Base-by-base conservation (phyloP, 169 alveolate genomes). In the Babesia sp. region DNA sequence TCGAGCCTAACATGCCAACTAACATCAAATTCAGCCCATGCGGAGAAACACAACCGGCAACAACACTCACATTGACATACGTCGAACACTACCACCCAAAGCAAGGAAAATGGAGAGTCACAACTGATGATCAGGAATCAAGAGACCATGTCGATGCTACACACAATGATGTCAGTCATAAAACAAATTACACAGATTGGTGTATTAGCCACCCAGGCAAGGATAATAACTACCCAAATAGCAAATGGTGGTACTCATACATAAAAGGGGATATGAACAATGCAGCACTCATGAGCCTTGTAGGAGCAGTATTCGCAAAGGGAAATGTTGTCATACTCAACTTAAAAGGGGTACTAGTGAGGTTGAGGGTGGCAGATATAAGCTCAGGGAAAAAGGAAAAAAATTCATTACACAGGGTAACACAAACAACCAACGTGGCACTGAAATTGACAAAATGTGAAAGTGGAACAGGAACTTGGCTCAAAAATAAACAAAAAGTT, bases 181-280 rank as follows among this genome's bases (percentile, higher is more conserved):
- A 42, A 4, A 29, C 33, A n/a, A 63, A 18, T 8, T 42, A 42
- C 26, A 11, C 44, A 22, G 72, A 63, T 6, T 45, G 59, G 59
- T n/a, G n/a, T 26, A 41, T 9, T 6, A 8, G 55, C 37, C n/a
- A 12, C 3, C 4, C 42, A 6, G 59, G 28, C 18, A 42, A 22
- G 7, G 59, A 64, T 3, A 12, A 26, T 4, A 22, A 24, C n/a
- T 61, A 33, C 66, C 87, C 87, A 26, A n/a, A 82, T 7, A 50
- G 39, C 31, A 56, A 39, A 53, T 79, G 87, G 87, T 79, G 78
- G 71, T 44, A 79, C n/a, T 18, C 78, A 9, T 42, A 70, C 9
- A 12, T 79, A 26, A 79, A 69, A 28, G 70, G 82, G 37, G 87
- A 79, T 33, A 45, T 68, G 71, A 79, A 57, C 37, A 29, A 16